A percentile compares a stretch with the other conserved stretches of the same genome.
These are phyloP conservation scores for Leonotis leonurus DNA, from an alignment of 257 asterid genomes.

Conservation along the genomic window DNA sequence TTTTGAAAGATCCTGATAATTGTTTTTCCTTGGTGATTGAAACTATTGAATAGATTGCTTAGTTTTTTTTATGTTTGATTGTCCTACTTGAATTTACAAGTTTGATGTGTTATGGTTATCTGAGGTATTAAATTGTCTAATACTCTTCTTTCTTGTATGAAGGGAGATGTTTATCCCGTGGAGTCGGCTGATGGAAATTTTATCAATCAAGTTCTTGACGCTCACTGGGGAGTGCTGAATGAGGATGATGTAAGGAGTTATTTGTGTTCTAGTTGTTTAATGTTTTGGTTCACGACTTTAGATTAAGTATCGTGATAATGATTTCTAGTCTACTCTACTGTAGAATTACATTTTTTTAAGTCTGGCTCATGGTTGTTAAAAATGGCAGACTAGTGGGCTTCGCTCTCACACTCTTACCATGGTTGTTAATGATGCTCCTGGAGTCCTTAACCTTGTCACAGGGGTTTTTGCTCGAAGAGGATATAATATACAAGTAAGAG, in stretches of 20 bases:
- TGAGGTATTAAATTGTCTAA: constrained; percentile 14
- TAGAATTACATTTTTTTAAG: too few relatives aligned
- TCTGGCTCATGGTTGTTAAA: too few relatives aligned
- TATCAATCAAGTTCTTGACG: constrained; percentile 84
- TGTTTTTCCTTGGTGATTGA: not conserved
- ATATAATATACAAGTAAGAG: constrained; percentile 80
- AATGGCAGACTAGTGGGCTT: constrained; percentile 77
- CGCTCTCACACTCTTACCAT: constrained; percentile 92
- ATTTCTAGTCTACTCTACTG: too few relatives aligned
- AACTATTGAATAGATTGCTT: not conserved
- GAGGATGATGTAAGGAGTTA: constrained; percentile 75
- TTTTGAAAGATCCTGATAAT: not conserved
- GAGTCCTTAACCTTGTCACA: constrained; percentile 88
- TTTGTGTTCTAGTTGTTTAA: not conserved
- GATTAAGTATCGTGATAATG: too few relatives aligned
- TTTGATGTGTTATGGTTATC: not conserved
- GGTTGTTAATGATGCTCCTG: constrained; percentile 92
- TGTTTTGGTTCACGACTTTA: not conserved
- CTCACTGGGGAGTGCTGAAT: constrained; percentile 95
- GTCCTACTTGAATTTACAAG: not conserved
- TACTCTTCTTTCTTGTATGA: constrained; percentile 24
- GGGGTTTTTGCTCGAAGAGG: constrained; percentile 98
- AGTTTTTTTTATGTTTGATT: constrained; percentile 1
- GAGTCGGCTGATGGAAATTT: constrained; percentile 48
- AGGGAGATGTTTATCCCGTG: constrained; percentile 99